Base-by-base conservation (phyloP, 257 asterid species). In the Knoxia roxburghii region DNA sequence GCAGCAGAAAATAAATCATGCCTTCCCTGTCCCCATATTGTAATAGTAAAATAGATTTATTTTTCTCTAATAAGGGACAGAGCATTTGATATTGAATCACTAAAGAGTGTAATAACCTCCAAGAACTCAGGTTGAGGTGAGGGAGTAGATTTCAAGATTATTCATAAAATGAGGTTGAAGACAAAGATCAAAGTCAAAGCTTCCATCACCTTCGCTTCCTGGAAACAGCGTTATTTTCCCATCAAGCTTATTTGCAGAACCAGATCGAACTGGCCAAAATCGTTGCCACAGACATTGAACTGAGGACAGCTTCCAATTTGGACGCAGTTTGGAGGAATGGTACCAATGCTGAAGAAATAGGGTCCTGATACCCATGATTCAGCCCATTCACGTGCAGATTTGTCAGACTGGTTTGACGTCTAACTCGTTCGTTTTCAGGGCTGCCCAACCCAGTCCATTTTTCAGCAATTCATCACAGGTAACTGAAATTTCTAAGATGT, bases 251-350 rank as follows among this genome's bases (percentile, higher is more conserved):
- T 72, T 70, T 20, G 58, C 78, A 37, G n/a, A 52, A n/a, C 79
- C 79, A 70, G 77, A 61, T 18, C 77, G 67, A 18, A 76, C 29
- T 6, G 79, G 0, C 79, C 84, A 40, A 80, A 80, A 24, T 76
- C 73, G 17, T 33, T 72, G 23, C 75, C 79, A 11, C 70, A 70
- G 43, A 80, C 43, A 30, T 68, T 35, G 48, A 73, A 73, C 69
- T 77, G 54, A 1, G 84, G 81, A 17, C 58, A 49, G 14, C 69
- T 48, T 27, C 45, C 41, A 30, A 48, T 14, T 23, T 46, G 43
- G 45, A 65, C 17, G 29, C 39, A 27, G 27, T 15, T n/a, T 41
- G 39, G 40, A 13, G 30, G 12, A 50, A 9, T 17, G 8, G 17
- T 6, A 8, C 46, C 12, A 33, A 29, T 24, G 14, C 7, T 1